Conservation (phyloP, 768 basidiomycete genomes). For the Suillus paluster region DNA sequence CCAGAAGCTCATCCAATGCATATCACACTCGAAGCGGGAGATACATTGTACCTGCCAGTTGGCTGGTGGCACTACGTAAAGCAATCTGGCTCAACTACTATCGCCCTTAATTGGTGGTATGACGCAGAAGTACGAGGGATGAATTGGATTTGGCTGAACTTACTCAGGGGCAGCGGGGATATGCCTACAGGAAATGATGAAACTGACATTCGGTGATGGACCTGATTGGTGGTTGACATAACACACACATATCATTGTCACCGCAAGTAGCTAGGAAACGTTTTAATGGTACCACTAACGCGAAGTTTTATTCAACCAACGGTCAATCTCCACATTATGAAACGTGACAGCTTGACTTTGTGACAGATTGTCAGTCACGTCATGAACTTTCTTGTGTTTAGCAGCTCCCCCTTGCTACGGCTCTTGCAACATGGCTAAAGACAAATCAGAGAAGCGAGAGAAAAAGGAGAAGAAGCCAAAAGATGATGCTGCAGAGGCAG, state of each 20-base stretch:
- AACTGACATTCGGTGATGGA: slow-evolving; percentile 8
- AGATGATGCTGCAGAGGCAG: slow-evolving; percentile 36
- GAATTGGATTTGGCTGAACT: slow-evolving; percentile 69
- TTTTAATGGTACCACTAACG: neutral
- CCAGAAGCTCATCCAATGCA: slow-evolving; percentile 64
- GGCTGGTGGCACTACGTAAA: slow-evolving; percentile 95
- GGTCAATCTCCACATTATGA: neutral
- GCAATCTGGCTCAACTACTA: slow-evolving; percentile 63
- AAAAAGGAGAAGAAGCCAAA: slow-evolving; percentile 78
- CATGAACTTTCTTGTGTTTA: neutral
- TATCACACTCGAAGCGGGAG: slow-evolving; percentile 70
- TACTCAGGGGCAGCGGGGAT: slow-evolving; percentile 51
- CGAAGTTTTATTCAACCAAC: neutral
- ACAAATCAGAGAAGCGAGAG: slow-evolving; percentile 76
- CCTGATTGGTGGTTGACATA: neutral
- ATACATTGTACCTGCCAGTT: slow-evolving; percentile 87
- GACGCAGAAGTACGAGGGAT: slow-evolving; percentile 77
- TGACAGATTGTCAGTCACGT: neutral
- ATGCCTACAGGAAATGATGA: slow-evolving; percentile 45
- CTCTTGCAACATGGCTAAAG: slow-evolving; percentile 58
- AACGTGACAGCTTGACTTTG: neutral
- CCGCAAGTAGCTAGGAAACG: neutral
- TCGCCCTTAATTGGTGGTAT: slow-evolving; percentile 91
- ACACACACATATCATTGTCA: neutral
- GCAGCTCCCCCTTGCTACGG: neutral